Evolutionary conservation across 768 basidiomycete species (phyloP).

Genomic region (Paxillus ammoniavirescens): DNA sequence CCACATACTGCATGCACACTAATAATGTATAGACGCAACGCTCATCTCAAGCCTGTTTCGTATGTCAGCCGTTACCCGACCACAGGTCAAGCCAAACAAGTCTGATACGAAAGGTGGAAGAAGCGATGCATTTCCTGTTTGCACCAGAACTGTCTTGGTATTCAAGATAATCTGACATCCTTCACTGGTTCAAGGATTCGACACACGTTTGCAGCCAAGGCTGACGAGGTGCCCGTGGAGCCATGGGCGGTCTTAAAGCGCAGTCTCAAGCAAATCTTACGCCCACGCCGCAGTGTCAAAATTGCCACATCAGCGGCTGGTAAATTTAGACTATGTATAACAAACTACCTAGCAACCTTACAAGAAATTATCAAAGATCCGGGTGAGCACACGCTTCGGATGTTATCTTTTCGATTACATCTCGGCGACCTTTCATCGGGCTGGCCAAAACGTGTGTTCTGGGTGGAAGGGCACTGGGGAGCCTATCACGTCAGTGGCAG

Average conservation of each 20-base stretch:
- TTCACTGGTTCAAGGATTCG: too few relatives aligned
- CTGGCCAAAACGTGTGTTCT: too few relatives aligned
- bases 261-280: neutral
- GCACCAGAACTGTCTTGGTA: too few relatives aligned
- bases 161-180: too few relatives aligned
- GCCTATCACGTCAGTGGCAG: too few relatives aligned
- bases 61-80: too few relatives aligned
- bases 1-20: neutral
- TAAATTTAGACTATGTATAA: too few relatives aligned
- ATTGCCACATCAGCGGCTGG: too few relatives aligned
- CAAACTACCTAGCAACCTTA: neutral
- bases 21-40: neutral
- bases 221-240: neutral
- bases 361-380: neutral
- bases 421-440: too few relatives aligned
- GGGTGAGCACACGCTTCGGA: neutral
- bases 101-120: neutral
- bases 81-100: neutral
- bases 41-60: neutral
- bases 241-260: neutral
- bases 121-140: too few relatives aligned
- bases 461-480: too few relatives aligned
- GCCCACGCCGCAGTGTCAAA: neutral
- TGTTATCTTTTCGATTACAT: neutral
- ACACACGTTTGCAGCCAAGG: too few relatives aligned